Evolutionary conservation across 305 asterid species (phyloP).

Genomic region (Ruellia speciosa): DNA sequence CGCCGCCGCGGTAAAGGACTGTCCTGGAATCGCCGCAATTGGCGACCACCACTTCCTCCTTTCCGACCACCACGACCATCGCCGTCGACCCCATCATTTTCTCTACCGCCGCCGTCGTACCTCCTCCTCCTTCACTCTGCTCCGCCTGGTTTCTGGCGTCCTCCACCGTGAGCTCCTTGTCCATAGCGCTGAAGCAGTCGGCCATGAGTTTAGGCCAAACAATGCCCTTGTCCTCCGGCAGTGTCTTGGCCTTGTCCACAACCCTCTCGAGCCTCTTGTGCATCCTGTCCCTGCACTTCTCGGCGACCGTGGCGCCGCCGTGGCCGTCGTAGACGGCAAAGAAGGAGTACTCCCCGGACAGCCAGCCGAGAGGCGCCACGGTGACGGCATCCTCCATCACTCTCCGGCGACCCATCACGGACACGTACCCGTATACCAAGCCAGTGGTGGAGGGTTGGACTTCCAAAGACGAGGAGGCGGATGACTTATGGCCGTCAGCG

Average conservation of each 20-base stretch:
- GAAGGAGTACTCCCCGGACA: slow-evolving; percentile 30
- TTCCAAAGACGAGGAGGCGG: too few species aligned
- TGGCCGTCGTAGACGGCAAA: slow-evolving; percentile 54
- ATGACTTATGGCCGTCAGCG: background rate
- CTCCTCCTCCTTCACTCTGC: background rate
- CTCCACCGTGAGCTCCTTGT: slow-evolving; percentile 28
- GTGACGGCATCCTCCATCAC: slow-evolving; percentile 53
- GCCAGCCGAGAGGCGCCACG: slow-evolving; percentile 22
- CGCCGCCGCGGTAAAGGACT: slow-evolving; percentile 42
- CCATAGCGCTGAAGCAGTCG: slow-evolving; percentile 34
- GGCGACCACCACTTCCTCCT: slow-evolving; percentile 47
- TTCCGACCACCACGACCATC: slow-evolving; percentile 39
- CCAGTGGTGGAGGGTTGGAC: background rate
- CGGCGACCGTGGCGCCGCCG: slow-evolving; percentile 39
- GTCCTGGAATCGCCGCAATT: slow-evolving; percentile 64
- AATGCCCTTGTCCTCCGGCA: background rate
- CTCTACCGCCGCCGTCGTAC: slow-evolving; percentile 3
- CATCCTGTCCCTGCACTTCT: slow-evolving; percentile 36
- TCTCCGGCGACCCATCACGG: slow-evolving; percentile 52
- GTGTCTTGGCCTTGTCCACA: slow-evolving; percentile 12
- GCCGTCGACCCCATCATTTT: slow-evolving; percentile 39
- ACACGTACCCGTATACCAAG: slow-evolving; percentile 30
- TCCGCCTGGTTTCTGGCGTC: background rate
- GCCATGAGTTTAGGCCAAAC: slow-evolving; percentile 41
- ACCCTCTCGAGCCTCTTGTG: slow-evolving; percentile 32